Percentiles rank a stretch among this genome's conserved stretches.
Conservation (phyloP, 2,329 filamentous ascomycete genomes). For the Paecilomyces variotii region DNA sequence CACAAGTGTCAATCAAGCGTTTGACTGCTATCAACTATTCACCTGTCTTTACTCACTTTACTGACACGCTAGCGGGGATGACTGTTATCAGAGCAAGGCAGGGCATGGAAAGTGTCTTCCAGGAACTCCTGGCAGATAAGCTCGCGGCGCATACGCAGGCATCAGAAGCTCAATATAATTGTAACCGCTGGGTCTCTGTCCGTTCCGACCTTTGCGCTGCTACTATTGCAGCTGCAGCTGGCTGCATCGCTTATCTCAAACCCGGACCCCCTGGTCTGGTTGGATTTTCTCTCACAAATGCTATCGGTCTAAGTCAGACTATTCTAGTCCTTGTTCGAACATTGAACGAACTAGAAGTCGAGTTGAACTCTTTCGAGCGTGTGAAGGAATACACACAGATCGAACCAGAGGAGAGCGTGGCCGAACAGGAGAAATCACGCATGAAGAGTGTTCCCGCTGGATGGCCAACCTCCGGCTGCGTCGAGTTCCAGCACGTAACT, state of each 20-base stretch:
- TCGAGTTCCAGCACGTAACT: conserved; percentile 17
- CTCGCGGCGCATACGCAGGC: conserved; percentile 41
- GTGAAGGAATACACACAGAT: conserved; percentile 17
- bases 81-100: conserved; percentile 45
- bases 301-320: conserved; percentile 46
- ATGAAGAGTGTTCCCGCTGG: conserved; percentile 10
- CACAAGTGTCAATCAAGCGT: conserved; percentile 41
- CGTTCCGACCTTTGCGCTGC: conserved; percentile 49
- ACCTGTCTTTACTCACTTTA: conserved; percentile 51
- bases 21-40: conserved; percentile 43
- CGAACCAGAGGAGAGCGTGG: conserved; percentile 15
- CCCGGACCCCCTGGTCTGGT: conserved; percentile 46
- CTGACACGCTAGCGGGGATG: conserved; percentile 45
- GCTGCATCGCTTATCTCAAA: conserved; percentile 45
- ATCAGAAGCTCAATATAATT: conserved; percentile 46
- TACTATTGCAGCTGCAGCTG: conserved; percentile 44
- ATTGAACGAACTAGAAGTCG: conserved; percentile 51
- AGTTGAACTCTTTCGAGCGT: conserved; percentile 38
- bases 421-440: conserved; percentile 2
- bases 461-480: conserved; percentile 16
- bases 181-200: conserved; percentile 51
- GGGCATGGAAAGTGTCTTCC: conserved; percentile 43
- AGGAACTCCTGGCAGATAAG: conserved; percentile 43
- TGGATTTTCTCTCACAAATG: conserved; percentile 50
- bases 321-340: conserved; percentile 46